Evolutionary conservation across 2,329 filamentous ascomycete species (phyloP), one percentile per base, ranked within the genome.

Genomic region (Microdochium trichocladiopsis): DNA sequence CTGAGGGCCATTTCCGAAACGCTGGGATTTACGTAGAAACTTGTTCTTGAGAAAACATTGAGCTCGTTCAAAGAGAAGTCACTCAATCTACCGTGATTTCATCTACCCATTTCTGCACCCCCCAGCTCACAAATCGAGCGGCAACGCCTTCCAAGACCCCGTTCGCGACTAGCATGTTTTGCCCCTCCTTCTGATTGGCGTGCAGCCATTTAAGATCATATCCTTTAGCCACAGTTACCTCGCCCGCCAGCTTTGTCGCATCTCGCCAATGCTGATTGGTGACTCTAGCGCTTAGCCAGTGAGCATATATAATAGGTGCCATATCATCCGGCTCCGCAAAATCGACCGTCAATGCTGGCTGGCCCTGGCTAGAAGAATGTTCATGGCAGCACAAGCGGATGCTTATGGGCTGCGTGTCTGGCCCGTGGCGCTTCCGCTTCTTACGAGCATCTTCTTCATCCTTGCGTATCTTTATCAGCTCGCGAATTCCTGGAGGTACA

Each of bases 1-100:
- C n/a, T n/a, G n/a, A n/a, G n/a, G n/a, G n/a, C n/a, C 37, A 52
- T 52, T 50, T 52, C 47, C 51, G 51, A 22, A 50, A 52, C 45
- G 51, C 51, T 37, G 48, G 51, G 28, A 41, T 48, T 50, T 52
- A 50, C 22, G 33, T 50, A 23, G 21, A 52, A 28, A 28, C 48
- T 33, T 23, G 36, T 50, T 48, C 23, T 41, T 25, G 49, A 47
- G 11, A 22, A 52, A 47, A n/a, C 22, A 23, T 16, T 43, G 18
- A 41, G 24, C 11, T 21, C 28, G 16, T 22, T n/a, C 36, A 50
- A 12, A 36, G 24, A 41, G 14, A 21, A 31, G 21, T 33, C 18
- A 41, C 4, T 25, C 41, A 51, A 48, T 48, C 50, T 33, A 23
- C 31, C 21, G 14, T 9, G 33, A 36, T 22, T 16, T 49, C 45